Conservation (phyloP, 2,329 filamentous ascomycete genomes). For the Cytospora chrysosperma region DNA sequence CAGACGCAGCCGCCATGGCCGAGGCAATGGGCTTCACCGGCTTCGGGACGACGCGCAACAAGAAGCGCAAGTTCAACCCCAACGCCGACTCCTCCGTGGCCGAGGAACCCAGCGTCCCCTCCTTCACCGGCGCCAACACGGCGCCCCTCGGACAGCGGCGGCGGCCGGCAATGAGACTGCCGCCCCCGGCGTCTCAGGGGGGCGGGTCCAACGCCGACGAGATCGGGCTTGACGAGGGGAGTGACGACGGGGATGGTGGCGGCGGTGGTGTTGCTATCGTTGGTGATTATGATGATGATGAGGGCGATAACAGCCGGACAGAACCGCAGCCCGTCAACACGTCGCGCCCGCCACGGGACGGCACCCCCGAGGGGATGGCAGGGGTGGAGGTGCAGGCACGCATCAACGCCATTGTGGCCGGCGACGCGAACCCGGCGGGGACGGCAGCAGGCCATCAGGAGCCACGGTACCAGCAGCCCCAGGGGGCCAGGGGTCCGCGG, state of each 20-base stretch:
- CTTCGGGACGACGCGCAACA: constrained; percentile 61
- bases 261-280: constrained; percentile 2
- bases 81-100: constrained; percentile 49
- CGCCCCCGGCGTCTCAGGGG: constrained; percentile 24
- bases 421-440: constrained; percentile 5
- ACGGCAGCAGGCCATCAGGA: constrained; percentile 4
- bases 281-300: constrained; percentile 7
- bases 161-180: constrained; percentile 26
- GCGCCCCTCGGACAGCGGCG: constrained; percentile 40
- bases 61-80: constrained; percentile 67
- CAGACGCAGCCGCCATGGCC: constrained; percentile 55
- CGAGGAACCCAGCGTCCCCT: constrained; percentile 28
- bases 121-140: constrained; percentile 37
- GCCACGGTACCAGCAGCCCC: constrained; percentile 12
- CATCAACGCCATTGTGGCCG: constrained; percentile 30
- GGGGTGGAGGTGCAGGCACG: constrained; percentile 29
- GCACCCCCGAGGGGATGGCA: constrained; percentile 2
- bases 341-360: constrained; percentile 33
- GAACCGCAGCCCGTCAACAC: constrained; percentile 35
- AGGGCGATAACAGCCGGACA: constrained; percentile 23
- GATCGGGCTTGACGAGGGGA: constrained; percentile 43
- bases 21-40: constrained; percentile 71
- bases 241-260: constrained; percentile 28
- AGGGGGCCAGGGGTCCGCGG: not conserved
- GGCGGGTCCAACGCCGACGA: constrained; percentile 42